A percentile compares a stretch with the other conserved stretches of the same genome.
phyloP scores from a whole-genome alignment of 2,329 filamentous ascomycete genomes.

The Ascosphaera aggregata region DNA sequence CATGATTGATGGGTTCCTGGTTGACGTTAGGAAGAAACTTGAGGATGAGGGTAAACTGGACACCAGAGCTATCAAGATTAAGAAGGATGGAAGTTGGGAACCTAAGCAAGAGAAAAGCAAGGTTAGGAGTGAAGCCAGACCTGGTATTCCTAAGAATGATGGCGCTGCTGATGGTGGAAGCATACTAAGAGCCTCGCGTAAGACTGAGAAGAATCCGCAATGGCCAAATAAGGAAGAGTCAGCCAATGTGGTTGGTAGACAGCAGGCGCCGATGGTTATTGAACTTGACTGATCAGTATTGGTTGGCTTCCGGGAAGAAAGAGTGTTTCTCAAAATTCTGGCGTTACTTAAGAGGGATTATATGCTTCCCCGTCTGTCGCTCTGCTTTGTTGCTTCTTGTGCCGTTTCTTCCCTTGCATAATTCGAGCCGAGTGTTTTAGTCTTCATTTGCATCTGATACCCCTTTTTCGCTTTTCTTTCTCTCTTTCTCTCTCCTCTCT shows the following conservation, averaged over 20 bases:
- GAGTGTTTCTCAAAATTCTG: not conserved
- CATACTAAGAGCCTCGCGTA: not conserved
- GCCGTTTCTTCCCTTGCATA: not conserved
- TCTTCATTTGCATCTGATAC: not conserved
- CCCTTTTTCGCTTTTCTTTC: not conserved
- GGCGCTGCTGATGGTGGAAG: not conserved
- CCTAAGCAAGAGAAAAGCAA: slow-evolving; percentile 18
- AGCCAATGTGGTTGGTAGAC: not conserved
- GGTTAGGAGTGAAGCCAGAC: no score
- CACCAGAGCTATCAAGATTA: slow-evolving; percentile 38
- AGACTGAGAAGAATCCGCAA: not conserved
- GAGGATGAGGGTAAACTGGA: slow-evolving; percentile 23
- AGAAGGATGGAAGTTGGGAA: slow-evolving; percentile 42
- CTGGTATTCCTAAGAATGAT: no score
- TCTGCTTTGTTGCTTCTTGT: not conserved
- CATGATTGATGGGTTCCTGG: slow-evolving; percentile 50
- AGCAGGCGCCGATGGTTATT: slow-evolving; percentile 4
- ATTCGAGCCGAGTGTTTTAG: not conserved
- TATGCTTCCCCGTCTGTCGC: not conserved
- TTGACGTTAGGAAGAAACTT: slow-evolving; percentile 34
- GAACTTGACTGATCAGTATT: slow-evolving; percentile 5
- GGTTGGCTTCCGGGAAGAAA: no score
- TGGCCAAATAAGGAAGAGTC: not conserved
- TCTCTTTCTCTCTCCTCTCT: slow-evolving; percentile 1
- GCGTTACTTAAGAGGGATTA: not conserved